These are phyloP conservation scores for Leptomonas pyrrhocoris DNA, from an alignment of 208 protist genomes.

Conservation along the genomic window DNA sequence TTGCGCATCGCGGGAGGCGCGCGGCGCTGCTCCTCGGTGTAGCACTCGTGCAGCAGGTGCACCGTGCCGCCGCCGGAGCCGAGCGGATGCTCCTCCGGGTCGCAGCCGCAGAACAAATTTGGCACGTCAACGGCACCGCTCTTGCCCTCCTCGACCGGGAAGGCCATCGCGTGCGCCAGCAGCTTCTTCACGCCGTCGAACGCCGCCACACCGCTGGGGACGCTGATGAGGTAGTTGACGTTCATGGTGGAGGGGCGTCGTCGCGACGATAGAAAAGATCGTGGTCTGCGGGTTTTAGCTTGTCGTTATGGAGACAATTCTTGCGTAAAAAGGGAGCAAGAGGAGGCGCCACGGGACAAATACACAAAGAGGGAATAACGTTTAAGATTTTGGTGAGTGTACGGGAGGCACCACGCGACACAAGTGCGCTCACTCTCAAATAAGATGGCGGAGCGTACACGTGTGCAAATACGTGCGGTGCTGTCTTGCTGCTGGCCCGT, in stretches of 20 bases:
- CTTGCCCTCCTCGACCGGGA: neutral
- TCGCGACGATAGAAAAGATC: neutral
- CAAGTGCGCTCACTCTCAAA: too few relatives aligned
- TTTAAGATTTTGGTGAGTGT: too few relatives aligned
- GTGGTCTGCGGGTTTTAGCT: neutral
- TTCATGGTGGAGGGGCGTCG: conserved; percentile 11
- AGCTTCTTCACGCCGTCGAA: conserved; percentile 21
- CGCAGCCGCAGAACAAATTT: conserved; percentile 35
- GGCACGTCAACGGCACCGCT: conserved; percentile 3
- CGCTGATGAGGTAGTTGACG: conserved; percentile 25
- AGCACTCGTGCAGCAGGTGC: conserved; percentile 46
- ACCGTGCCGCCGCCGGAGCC: conserved; percentile 54
- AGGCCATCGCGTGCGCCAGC: conserved; percentile 20
- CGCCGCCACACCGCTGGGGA: conserved; percentile 17
- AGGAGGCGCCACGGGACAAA: too few relatives aligned
- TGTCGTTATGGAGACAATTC: too few relatives aligned
- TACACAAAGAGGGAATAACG: too few relatives aligned
- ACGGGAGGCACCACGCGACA: too few relatives aligned
- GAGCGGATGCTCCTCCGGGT: conserved; percentile 36
- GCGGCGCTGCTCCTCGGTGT: conserved; percentile 18
- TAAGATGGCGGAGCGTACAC: too few relatives aligned
- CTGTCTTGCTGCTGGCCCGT: too few relatives aligned
- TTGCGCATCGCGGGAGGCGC: neutral
- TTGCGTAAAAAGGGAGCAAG: too few relatives aligned
- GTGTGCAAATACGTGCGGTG: too few relatives aligned